Evolutionary conservation across 208 protist species (phyloP).

Genomic region (Trichomonas gallinae): DNA sequence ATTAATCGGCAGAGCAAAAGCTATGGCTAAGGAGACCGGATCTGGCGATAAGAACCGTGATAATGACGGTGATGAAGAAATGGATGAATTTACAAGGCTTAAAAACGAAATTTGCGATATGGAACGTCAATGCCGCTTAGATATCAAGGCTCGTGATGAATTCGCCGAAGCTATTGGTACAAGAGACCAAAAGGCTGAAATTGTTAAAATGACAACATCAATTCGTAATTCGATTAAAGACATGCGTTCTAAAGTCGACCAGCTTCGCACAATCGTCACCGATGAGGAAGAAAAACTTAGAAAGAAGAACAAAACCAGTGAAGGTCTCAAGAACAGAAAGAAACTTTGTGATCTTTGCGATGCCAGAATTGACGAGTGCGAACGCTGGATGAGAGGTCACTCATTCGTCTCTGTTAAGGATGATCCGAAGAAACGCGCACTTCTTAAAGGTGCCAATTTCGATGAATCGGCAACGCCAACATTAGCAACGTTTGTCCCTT

Average conservation of each 20-base stretch:
- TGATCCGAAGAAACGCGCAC: not conserved
- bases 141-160: not conserved
- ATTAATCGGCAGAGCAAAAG: not conserved
- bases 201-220: not conserved
- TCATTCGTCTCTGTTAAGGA: not conserved
- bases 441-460: not conserved
- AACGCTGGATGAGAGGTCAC: not conserved
- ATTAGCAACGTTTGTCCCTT: not conserved
- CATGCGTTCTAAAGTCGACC: not conserved
- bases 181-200: not conserved
- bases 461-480: not conserved
- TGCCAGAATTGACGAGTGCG: not conserved
- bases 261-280: not conserved
- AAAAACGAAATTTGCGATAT: not conserved
- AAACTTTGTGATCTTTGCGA: not conserved
- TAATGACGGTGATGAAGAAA: not conserved
- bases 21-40: not conserved
- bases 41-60: not conserved
- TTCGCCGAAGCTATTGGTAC: not conserved
- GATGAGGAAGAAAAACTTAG: not conserved
- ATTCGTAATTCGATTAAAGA: not conserved
- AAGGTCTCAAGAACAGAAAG: not conserved
- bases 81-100: not conserved
- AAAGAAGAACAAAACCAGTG: not conserved
- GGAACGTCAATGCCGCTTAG: not conserved